Base-by-base conservation (phyloP, 768 basidiomycete genomes). In the Russula griseocarnosa region DNA sequence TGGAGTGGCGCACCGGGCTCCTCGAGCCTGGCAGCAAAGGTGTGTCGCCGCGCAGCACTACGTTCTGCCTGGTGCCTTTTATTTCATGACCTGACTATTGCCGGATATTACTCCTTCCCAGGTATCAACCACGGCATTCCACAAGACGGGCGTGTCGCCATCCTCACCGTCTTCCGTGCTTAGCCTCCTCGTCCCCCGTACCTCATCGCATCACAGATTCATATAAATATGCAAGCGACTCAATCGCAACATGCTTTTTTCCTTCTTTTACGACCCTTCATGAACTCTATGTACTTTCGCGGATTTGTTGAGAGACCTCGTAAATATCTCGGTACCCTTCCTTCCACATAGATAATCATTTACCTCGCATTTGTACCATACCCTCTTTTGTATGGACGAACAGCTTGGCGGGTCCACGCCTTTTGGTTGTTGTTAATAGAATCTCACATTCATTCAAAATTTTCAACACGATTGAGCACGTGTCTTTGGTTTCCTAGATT, bases 111-210 rank as follows among this genome's bases (percentile, higher is more conserved):
- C 50, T 32, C 36, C 36, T 36, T 36, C 2, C 32, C 69, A 91
- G 90, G 88, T 62, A 81, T 91, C 38, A 92, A 90, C 70, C 92
- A 92, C 71, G 86, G 81, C 56, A 94, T 94, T 50, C 76, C 82
- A 13, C 88, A 91, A 71, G 92, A 94, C 70, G 92, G 92, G 8
- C 81, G 81, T 30, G 81, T 92, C 20, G 92, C 92, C n/a, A 76
- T 94, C 34, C 77, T 93, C 47, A 92, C 87, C 5, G 85, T 92
- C 54, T 67, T 70, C 34, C 81, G 85, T 24, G 72, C 81, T 28
- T 82, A 56, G 60, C 30, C 7, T 30, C 30, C 1, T n/a, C 8
- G 2, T 2, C 20, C 20, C 26, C 26, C 1, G 1, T 2, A 16
- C 3, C 7, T 16, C 9, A 20, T 22, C 13, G 44, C 44, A 46